Base-by-base conservation (phyloP, 768 basidiomycete species). In the Tulasnella sp. region DNA sequence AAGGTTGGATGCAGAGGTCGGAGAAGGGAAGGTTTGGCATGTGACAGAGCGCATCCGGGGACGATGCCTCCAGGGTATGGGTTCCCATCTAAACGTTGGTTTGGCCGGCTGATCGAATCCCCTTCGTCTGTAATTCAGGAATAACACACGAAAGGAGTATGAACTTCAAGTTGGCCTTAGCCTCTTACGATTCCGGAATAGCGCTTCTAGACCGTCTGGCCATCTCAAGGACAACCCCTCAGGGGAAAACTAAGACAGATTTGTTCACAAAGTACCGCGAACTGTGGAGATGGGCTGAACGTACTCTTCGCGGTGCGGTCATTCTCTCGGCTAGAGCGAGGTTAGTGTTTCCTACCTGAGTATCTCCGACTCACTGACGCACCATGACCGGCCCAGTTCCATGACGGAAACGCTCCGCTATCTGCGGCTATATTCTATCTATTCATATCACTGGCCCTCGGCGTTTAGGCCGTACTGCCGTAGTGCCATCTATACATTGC, bases 231-330 rank as follows among this genome's bases (percentile, higher is more conserved):
- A 42, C 79, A 36, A 52, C 40, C 12, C 62, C 76, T 8, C 44
- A 80, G 79, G 56, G 72, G 75, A 82, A 85, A 81, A 83, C 86
- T n/a, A 88, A 87, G 77, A 88, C 88, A 68, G 85, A 89, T 2
- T 87, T 91, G 6, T 95, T 95, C 82, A 84, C 86, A 4, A 88
- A 88, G 71, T 91, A 93, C 78, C 92, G 93, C 9, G 96, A 98
- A 82, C 87, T 97, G 14, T 96, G 94, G 88, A 88, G 95, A 74
- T 96, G 94, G 93, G 87, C 90, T 3, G 95, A 97, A 82, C 88
- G 91, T 27, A 87, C 94, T 34, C 86, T 96, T n/a, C 93, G 93
- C 87, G 89, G 96, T n/a, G 91, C 91, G 2, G 88, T 94, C 62
- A 86, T 93, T 1, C 85, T 95, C 0, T 89, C 91, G 21, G 86